Percentiles rank a stretch among this genome's conserved stretches.
phyloP scores from a whole-genome alignment of 2,329 filamentous ascomycete species.

The Conoideocrella luteorostrata region DNA sequence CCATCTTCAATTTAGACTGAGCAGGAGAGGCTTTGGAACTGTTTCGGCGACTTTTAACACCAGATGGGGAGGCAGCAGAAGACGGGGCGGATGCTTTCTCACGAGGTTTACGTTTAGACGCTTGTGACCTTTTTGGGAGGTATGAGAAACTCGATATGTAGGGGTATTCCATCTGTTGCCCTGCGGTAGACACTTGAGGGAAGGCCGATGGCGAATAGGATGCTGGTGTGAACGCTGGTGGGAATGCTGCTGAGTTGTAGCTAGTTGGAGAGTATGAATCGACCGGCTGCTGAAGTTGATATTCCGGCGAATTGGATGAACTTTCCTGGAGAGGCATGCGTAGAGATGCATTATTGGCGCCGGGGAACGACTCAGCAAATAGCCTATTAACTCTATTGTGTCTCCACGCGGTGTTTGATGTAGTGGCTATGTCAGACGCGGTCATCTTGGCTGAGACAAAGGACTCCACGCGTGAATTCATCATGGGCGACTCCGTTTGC shows the following conservation, averaged over 20 bases:
- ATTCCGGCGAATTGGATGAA: no score
- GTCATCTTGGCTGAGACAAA: slow-evolving; percentile 36
- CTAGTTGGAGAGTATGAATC: no score
- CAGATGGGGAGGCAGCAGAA: background rate
- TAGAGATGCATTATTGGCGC: no score
- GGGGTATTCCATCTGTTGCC: no score
- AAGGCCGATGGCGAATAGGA: slow-evolving; percentile 1
- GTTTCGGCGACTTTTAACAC: slow-evolving; percentile 3
- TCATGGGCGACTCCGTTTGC: slow-evolving; percentile 51
- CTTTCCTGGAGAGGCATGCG: no score
- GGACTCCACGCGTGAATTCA: slow-evolving; percentile 54
- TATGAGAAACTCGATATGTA: no score
- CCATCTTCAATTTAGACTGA: background rate
- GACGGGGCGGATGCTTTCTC: background rate
- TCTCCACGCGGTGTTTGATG: slow-evolving; percentile 31
- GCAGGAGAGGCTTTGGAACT: slow-evolving; percentile 1
- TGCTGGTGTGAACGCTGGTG: background rate
- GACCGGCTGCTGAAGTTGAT: no score
- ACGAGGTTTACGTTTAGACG: background rate
- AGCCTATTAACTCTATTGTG: slow-evolving; percentile 40
- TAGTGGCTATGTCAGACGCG: slow-evolving; percentile 34
- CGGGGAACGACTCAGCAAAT: slow-evolving; percentile 42
- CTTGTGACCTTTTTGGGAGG: no score
- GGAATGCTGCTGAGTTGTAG: slow-evolving; percentile 18
- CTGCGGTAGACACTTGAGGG: no score